These are phyloP conservation scores for Colletotrichum tropicale DNA, from an alignment of 2,329 filamentous ascomycete genomes.

Conservation along the genomic window DNA sequence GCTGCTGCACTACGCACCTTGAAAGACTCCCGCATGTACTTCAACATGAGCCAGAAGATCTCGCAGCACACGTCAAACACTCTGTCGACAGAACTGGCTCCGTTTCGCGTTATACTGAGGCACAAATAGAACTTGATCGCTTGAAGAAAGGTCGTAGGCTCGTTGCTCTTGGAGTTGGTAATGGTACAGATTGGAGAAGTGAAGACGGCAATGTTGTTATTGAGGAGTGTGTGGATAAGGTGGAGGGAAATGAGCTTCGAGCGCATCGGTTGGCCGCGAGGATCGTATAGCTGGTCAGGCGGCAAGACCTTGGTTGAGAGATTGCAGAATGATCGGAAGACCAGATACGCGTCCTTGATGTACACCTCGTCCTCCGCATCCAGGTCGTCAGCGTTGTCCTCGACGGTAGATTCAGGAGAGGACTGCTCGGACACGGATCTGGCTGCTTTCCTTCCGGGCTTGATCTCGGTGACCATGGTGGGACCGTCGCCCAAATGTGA, in stretches of 20 bases:
- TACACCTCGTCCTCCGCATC: slow-evolving; percentile 92
- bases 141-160: slow-evolving; percentile 88
- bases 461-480: slow-evolving; percentile 69
- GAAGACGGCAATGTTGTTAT: slow-evolving; percentile 92
- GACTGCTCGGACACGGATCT: slow-evolving; percentile 59
- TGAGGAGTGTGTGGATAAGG: slow-evolving; percentile 91
- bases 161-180: slow-evolving; percentile 85
- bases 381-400: slow-evolving; percentile 63
- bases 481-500: slow-evolving; percentile 70
- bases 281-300: slow-evolving; percentile 89
- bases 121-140: slow-evolving; percentile 97
- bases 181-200: slow-evolving; percentile 92
- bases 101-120: slow-evolving; percentile 92
- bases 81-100: slow-evolving; percentile 86
- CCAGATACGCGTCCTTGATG: slow-evolving; percentile 94
- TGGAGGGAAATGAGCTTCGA: slow-evolving; percentile 96
- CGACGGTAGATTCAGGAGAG: slow-evolving; percentile 55
- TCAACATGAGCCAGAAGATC: slow-evolving; percentile 97
- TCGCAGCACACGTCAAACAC: slow-evolving; percentile 97
- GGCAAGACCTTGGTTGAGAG: slow-evolving; percentile 90
- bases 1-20: slow-evolving; percentile 63
- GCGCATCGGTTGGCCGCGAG: slow-evolving; percentile 94
- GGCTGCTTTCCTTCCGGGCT: slow-evolving; percentile 46
- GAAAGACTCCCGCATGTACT: slow-evolving; percentile 89
- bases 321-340: slow-evolving; percentile 97